Conservation (phyloP, 306 rosid species). For the Cicer chorassanicum region DNA sequence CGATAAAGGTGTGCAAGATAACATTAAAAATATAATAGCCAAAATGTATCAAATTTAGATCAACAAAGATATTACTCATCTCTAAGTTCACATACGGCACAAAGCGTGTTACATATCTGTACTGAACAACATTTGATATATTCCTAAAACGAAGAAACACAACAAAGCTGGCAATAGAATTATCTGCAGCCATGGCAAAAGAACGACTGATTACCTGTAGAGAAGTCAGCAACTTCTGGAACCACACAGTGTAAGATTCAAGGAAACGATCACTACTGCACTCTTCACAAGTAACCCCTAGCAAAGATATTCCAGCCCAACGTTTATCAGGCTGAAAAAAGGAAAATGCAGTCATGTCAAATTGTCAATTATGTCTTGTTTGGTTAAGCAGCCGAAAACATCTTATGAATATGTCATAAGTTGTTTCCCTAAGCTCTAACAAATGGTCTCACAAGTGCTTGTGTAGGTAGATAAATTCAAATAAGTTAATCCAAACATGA, state of each 20-base stretch:
- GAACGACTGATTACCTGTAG: conserved; percentile 63
- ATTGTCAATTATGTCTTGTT: conserved; percentile 12
- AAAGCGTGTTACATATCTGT: neutral
- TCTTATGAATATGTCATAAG: no score
- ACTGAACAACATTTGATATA: conserved; percentile 13
- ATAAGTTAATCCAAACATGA: no score
- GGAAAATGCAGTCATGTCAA: conserved; percentile 39
- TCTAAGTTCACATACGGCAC: conserved; percentile 5
- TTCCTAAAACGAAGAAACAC: neutral
- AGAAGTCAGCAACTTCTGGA: conserved; percentile 59
- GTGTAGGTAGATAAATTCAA: no score
- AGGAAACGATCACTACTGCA: conserved; percentile 74
- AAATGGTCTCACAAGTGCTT: no score
- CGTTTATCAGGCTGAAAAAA: conserved; percentile 85
- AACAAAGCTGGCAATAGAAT: conserved; percentile 23
- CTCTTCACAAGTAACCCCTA: conserved; percentile 83
- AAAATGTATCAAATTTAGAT: neutral
- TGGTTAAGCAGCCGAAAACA: no score
- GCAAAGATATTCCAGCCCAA: conserved; percentile 83
- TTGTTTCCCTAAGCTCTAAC: no score
- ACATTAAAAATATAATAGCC: conserved; percentile 6
- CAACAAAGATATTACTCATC: conserved; percentile 14
- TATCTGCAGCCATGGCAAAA: conserved; percentile 4
- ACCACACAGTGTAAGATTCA: conserved; percentile 74
- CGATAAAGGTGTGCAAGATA: neutral